Percentiles rank a stretch among this genome's conserved stretches.
These are phyloP conservation scores for Populus hybrid DNA, from an alignment of 441 rosid genomes.

Conservation along the genomic window DNA sequence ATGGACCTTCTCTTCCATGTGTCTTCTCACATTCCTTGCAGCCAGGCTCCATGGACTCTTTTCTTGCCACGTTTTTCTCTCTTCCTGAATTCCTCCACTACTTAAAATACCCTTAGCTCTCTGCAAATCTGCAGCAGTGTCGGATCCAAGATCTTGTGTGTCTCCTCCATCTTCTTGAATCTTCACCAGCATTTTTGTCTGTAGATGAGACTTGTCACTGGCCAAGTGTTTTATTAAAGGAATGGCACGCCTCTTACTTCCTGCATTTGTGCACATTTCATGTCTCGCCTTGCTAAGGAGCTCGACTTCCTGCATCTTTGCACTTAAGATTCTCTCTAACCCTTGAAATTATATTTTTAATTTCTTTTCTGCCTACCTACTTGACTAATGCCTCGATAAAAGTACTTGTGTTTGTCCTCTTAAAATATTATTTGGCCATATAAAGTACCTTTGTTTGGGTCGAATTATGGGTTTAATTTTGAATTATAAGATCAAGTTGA, in stretches of 20 bases:
- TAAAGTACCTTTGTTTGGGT: too few relatives aligned
- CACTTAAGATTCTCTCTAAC: too few relatives aligned
- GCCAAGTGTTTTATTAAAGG: neutral
- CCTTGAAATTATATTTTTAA: too few relatives aligned
- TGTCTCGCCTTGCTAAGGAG: too few relatives aligned
- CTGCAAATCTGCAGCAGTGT: neutral
- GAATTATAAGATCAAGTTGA: too few relatives aligned
- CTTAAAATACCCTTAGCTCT: neutral
- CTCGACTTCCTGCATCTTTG: neutral
- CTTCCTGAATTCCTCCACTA: neutral
- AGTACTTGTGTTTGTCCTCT: too few relatives aligned
- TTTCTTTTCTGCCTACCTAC: too few relatives aligned
- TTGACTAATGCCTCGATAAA: too few relatives aligned
- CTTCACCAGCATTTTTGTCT: neutral
- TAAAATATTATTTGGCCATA: too few relatives aligned
- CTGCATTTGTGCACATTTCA: neutral
- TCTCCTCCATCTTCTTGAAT: neutral
- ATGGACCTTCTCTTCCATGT: conserved; percentile 22
- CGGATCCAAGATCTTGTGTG: neutral
- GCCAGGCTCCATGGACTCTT: neutral
- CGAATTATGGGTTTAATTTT: too few relatives aligned
- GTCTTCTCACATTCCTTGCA: conserved; percentile 7
- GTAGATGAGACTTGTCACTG: conserved; percentile 3
- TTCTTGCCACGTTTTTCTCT: conserved; percentile 17
- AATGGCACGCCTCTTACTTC: neutral